Conservation (phyloP, 2,329 filamentous ascomycete species). For the Zymoseptoria tritici region DNA sequence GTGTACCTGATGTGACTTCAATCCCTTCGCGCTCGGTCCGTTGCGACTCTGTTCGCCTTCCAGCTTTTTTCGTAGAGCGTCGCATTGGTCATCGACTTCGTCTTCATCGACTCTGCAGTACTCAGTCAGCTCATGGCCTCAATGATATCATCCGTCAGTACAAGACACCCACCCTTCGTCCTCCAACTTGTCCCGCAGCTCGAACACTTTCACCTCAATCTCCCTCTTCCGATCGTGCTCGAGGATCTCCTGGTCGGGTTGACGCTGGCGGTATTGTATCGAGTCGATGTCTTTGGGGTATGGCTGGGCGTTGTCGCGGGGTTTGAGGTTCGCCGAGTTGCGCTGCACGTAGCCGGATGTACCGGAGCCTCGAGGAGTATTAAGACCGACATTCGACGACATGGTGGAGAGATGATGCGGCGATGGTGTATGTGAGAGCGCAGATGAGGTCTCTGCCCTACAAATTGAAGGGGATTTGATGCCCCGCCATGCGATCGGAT, state of each 20-base stretch:
- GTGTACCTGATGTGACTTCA: constrained; percentile 93
- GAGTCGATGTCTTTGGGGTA: constrained; percentile 61
- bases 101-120: constrained; percentile 65
- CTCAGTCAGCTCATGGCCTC: background rate
- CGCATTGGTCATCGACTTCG: constrained; percentile 75
- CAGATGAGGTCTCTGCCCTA: background rate
- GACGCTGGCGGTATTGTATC: constrained; percentile 66
- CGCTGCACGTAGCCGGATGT: constrained; percentile 97
- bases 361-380: constrained; percentile 86
- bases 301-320: constrained; percentile 70
- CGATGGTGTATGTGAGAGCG: background rate
- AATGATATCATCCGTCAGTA: background rate
- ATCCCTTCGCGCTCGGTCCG: constrained; percentile 43
- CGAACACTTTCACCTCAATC: constrained; percentile 88
- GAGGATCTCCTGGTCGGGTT: constrained; percentile 86
- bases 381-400: constrained; percentile 95
- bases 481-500: background rate
- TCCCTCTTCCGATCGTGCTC: constrained; percentile 89
- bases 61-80: constrained; percentile 58
- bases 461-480: background rate
- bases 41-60: constrained; percentile 46
- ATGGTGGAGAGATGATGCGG: constrained; percentile 41
- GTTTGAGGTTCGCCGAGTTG: constrained; percentile 81
- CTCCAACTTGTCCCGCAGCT: constrained; percentile 82
- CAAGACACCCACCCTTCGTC: constrained; percentile 63